These are phyloP conservation scores for Phylloporus scabripes DNA, from an alignment of 768 basidiomycete genomes.

Conservation along the genomic window DNA sequence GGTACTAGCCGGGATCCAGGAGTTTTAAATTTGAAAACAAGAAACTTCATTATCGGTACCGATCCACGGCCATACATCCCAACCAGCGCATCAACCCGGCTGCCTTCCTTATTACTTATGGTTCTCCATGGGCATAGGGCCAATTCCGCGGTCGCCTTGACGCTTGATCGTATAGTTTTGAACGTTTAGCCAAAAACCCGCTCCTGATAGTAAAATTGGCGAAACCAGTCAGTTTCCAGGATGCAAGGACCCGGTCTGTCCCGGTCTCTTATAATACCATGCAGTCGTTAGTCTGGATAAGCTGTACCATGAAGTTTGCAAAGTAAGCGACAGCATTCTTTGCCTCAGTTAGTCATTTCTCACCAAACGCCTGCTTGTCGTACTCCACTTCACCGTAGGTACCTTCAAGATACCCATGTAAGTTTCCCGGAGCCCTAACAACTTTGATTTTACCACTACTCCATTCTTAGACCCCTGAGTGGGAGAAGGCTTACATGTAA, in stretches of 20 bases:
- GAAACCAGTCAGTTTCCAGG: neutral
- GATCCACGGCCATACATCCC: neutral
- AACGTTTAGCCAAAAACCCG: neutral
- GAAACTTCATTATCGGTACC: neutral
- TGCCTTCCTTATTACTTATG: neutral
- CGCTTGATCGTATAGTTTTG: slow-evolving; percentile 5
- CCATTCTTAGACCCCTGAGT: slow-evolving; percentile 60
- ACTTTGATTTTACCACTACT: neutral
- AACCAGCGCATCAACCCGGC: neutral
- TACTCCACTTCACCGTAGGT: slow-evolving; percentile 34
- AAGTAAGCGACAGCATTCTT: slow-evolving; percentile 33
- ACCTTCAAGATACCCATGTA: slow-evolving; percentile 68
- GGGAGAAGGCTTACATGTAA: slow-evolving; percentile 33
- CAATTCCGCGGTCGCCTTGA: neutral
- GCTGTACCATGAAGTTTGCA: slow-evolving; percentile 50
- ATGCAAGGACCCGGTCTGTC: slow-evolving; percentile 10
- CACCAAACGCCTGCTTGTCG: neutral
- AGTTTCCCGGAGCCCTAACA: neutral
- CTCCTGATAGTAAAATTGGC: neutral
- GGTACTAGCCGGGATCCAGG: no score
- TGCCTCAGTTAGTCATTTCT: neutral
- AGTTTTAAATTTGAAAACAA: no score
- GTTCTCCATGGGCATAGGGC: neutral
- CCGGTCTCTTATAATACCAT: slow-evolving; percentile 2
- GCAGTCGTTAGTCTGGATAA: neutral